These are phyloP conservation scores for Leucogyrophana mollusca DNA, from an alignment of 768 basidiomycete species.

Conservation along the genomic window DNA sequence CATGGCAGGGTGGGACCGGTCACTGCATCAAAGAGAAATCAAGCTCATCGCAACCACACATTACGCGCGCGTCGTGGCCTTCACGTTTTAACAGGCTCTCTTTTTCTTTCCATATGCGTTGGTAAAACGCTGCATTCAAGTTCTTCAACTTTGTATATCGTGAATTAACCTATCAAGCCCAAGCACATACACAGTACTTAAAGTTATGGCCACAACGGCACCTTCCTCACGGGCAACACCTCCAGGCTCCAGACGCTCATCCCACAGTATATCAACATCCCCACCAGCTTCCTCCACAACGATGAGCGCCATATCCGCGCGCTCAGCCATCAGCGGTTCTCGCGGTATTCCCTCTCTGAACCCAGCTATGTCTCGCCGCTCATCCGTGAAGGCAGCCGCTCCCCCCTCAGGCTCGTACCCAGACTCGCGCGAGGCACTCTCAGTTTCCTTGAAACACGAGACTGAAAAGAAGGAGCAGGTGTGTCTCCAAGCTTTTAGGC, in stretches of 20 bases:
- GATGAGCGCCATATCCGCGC: slow-evolving; percentile 53
- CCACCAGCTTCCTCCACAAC: slow-evolving; percentile 42
- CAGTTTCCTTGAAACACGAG: slow-evolving; percentile 68
- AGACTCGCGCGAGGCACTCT: slow-evolving; percentile 56
- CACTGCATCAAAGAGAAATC: not conserved
- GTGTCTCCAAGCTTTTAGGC: slow-evolving; percentile 17
- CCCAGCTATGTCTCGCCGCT: slow-evolving; percentile 47
- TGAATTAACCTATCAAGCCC: not conserved
- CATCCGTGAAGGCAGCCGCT: slow-evolving; percentile 47
- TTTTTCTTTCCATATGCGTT: not conserved
- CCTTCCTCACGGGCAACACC: slow-evolving; percentile 41
- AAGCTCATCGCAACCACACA: not conserved
- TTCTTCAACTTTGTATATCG: not conserved
- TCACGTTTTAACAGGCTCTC: slow-evolving; percentile 2
- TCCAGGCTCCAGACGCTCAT: slow-evolving; percentile 42
- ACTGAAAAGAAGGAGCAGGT: slow-evolving; percentile 83
- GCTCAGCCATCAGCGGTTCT: slow-evolving; percentile 57
- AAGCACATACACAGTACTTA: slow-evolving; percentile 8
- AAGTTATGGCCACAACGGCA: slow-evolving; percentile 38
- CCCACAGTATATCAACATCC: slow-evolving; percentile 39
- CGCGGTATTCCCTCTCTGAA: slow-evolving; percentile 54
- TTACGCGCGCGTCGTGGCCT: not conserved
- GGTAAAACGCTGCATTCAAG: not conserved
- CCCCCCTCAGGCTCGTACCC: slow-evolving; percentile 33
- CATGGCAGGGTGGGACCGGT: slow-evolving; percentile 3